Evolutionary conservation across 768 basidiomycete species (phyloP).

Genomic region (Termitomyces sp.): DNA sequence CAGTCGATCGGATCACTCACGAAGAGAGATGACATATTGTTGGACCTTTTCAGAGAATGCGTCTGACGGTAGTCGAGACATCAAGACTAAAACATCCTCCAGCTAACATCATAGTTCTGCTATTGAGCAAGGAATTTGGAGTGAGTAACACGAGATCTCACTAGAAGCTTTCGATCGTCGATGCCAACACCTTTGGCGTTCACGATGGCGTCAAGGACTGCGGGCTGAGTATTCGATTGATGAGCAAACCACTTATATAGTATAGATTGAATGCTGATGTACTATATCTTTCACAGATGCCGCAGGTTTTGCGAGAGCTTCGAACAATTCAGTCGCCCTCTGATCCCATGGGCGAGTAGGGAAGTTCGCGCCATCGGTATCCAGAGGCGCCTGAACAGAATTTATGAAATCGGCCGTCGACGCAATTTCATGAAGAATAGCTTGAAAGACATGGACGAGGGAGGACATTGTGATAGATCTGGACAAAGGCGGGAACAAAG

Average conservation of each 20-base stretch:
- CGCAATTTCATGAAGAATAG: conserved; percentile 18
- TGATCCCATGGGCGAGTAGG: conserved; percentile 19
- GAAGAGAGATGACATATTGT: conserved; percentile 43
- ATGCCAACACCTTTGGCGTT: conserved; percentile 33
- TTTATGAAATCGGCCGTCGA: conserved; percentile 18
- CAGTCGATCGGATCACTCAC: conserved; percentile 34
- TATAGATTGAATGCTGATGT: neutral
- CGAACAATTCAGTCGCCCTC: conserved; percentile 22
- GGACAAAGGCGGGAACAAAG: conserved; percentile 5
- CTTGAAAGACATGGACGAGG: neutral
- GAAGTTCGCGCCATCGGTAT: conserved; percentile 27
- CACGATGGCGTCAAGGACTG: conserved; percentile 41
- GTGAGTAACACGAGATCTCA: conserved; percentile 21
- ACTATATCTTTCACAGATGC: conserved; percentile 26
- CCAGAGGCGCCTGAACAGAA: conserved; percentile 23
- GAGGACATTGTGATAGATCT: conserved; percentile 6
- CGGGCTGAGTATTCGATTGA: conserved; percentile 29
- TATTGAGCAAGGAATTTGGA: neutral
- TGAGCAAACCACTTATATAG: neutral
- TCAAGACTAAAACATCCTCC: conserved; percentile 53
- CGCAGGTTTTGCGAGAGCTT: conserved; percentile 24
- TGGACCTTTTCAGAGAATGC: conserved; percentile 36
- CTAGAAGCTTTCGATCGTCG: conserved; percentile 61
- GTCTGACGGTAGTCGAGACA: conserved; percentile 43
- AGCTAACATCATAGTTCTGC: conserved; percentile 38